Evolutionary conservation across 2,329 filamentous ascomycete species (phyloP), one percentile per base, ranked within the genome.

Genomic region (Didymella arachidicola): DNA sequence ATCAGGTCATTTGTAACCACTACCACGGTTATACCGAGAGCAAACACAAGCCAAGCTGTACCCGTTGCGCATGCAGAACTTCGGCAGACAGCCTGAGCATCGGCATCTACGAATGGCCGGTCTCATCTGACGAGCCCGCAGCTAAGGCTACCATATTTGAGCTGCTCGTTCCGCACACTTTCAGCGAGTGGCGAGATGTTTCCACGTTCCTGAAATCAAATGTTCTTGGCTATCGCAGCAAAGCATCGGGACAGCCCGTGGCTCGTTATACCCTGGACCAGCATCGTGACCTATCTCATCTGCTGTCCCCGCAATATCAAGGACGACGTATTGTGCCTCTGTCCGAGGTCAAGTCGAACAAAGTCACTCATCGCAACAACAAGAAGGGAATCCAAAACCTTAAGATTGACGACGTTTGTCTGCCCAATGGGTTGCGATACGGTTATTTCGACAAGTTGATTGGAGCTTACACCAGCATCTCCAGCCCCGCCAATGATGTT

Each of bases 21-120:
- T 5, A 29, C 2, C 27, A 29, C 27, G 27, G 27, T 7, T 29
- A 7, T 10, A 29, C 27, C 10, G 27, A 29, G 10, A 7, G 7
- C 7, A 7, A 5, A 29, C 27, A 29, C 27, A 29, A 29, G 10
- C 27, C 27, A 7, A 29, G 10, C 27, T 29, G 27, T 10, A 29
- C 7, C 27, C 27, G 27, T 7, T 29, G 27, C 27, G 27, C 27
- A 29, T 29, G 7, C 7, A 29, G 10, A 29, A 7, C 7, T 10
- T 7, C 69, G n/a, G 83, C 83, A 0, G 44, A 75, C 0, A 2
- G 3, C 0, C 55, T 89, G 0, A 36, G 26, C 0, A 86, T 89
- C 7, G 0, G 41, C 0, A 67, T 85, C 8, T 77, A 85, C 61
- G 86, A 89, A 65, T 87, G 84, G 84, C 85, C 86, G 0, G 72